phyloP scores from a whole-genome alignment of 495 filamentous ascomycete genomes.

The Daldinia bambusicola region DNA sequence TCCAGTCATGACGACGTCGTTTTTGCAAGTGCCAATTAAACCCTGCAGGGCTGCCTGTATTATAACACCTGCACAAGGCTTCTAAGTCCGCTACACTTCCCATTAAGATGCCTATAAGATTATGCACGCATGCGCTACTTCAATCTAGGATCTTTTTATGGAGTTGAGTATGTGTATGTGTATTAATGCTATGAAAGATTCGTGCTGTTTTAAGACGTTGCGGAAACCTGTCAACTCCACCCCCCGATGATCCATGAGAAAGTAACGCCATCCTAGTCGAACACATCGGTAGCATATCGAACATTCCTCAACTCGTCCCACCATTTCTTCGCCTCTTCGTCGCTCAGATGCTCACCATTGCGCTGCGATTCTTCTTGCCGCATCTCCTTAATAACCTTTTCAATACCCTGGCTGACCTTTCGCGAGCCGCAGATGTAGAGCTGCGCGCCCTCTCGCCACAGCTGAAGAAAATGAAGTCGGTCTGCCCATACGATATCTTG shows the following conservation, averaged over 20 bases:
- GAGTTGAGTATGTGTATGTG: neutral
- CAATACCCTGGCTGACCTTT: conserved; percentile 30
- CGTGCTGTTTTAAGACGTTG: neutral
- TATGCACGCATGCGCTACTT: neutral
- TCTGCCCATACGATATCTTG: conserved; percentile 69
- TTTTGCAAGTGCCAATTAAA: too few species aligned
- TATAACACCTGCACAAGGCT: too few species aligned
- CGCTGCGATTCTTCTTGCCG: conserved; percentile 58
- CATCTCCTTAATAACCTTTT: conserved; percentile 62
- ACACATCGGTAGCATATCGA: conserved; percentile 72
- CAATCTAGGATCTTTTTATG: neutral
- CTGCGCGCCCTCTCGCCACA: conserved; percentile 64
- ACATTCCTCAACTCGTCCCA: conserved; percentile 64
- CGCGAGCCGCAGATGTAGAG: conserved; percentile 70
- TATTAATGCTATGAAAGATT: neutral
- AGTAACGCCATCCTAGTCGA: conserved; percentile 50
- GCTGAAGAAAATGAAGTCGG: conserved; percentile 54
- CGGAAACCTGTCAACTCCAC: neutral
- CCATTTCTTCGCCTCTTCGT: conserved; percentile 60
- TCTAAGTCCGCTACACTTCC: too few species aligned
- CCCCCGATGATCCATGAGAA: neutral
- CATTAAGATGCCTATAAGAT: too few species aligned
- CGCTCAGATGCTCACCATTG: conserved; percentile 28
- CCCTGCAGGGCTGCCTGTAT: too few species aligned
- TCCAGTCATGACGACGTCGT: too few species aligned